Percentiles rank a stretch among this genome's conserved stretches.
Evolutionary conservation across 345 rosid genomes (phyloP).

Genomic region (Isatis tinctoria): DNA sequence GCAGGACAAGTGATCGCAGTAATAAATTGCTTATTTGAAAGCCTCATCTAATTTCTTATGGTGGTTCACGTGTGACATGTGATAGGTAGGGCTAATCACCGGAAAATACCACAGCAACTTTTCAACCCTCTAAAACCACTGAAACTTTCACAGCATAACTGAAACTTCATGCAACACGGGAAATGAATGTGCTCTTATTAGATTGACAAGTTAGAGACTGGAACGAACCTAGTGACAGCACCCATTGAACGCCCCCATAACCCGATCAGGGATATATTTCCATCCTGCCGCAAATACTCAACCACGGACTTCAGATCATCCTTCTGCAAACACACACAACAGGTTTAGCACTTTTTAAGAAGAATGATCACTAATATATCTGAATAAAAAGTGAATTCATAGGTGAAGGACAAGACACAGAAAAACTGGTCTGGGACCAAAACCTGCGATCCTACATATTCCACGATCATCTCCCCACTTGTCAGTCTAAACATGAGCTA

Average conservation of each 20-base stretch:
- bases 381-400: neutral
- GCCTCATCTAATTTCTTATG: neutral
- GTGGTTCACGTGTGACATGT: neutral
- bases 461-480: neutral
- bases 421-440: neutral
- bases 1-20: neutral
- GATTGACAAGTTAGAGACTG: neutral
- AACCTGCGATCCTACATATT: neutral
- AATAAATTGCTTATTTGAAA: neutral
- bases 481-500: constrained; percentile 3
- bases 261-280: constrained; percentile 84
- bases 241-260: constrained; percentile 99
- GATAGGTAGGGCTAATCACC: neutral
- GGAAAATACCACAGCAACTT: neutral
- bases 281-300: constrained; percentile 77
- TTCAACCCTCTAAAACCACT: neutral
- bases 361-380: neutral
- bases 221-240: constrained; percentile 75
- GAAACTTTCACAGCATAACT: neutral
- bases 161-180: no score
- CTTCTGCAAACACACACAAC: constrained; percentile 51
- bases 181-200: neutral
- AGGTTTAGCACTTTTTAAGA: neutral
- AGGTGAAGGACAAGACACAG: neutral
- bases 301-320: constrained; percentile 87